Percentiles rank a stretch among this genome's conserved stretches.
Conservation (phyloP, 2,329 filamentous ascomycete species). For the Xylariaceae sp. region DNA sequence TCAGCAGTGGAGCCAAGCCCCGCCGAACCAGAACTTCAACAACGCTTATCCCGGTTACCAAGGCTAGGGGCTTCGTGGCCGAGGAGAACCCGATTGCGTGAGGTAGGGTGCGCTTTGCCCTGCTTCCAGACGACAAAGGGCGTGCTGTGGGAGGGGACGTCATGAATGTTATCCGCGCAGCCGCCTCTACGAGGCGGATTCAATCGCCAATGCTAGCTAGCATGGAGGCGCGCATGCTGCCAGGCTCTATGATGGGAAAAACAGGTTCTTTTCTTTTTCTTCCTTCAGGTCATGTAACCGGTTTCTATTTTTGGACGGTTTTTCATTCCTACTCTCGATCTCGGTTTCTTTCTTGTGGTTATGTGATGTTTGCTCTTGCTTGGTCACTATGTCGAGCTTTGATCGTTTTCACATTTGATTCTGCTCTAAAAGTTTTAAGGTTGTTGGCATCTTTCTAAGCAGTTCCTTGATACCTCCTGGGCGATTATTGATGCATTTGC, state of each 20-base stretch:
- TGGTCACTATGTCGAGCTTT: slow-evolving; percentile 16
- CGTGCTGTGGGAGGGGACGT: slow-evolving; percentile 10
- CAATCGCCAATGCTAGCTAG: slow-evolving; percentile 13
- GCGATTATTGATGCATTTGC: slow-evolving; percentile 29
- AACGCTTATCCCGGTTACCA: slow-evolving; percentile 61
- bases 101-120: slow-evolving; percentile 14
- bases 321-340: slow-evolving; percentile 23
- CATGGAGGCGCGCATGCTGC: slow-evolving; percentile 5
- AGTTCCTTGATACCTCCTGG: slow-evolving; percentile 31
- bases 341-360: slow-evolving; percentile 24
- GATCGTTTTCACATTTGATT: slow-evolving; percentile 22
- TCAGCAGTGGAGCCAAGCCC: slow-evolving; percentile 49
- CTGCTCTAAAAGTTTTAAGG: slow-evolving; percentile 27
- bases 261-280: slow-evolving; percentile 18
- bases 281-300: slow-evolving; percentile 21
- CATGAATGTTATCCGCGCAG: slow-evolving; percentile 10
- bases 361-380: slow-evolving; percentile 23
- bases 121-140: slow-evolving; percentile 12
- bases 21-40: slow-evolving; percentile 52
- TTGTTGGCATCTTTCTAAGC: slow-evolving; percentile 27
- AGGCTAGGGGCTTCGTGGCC: slow-evolving; percentile 37
- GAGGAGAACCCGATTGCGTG: slow-evolving; percentile 1
- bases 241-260: slow-evolving; percentile 13
- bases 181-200: slow-evolving; percentile 11
- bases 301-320: slow-evolving; percentile 25